phyloP scores from a whole-genome alignment of 2,329 filamentous ascomycete species.

The Gyromitra esculenta region DNA sequence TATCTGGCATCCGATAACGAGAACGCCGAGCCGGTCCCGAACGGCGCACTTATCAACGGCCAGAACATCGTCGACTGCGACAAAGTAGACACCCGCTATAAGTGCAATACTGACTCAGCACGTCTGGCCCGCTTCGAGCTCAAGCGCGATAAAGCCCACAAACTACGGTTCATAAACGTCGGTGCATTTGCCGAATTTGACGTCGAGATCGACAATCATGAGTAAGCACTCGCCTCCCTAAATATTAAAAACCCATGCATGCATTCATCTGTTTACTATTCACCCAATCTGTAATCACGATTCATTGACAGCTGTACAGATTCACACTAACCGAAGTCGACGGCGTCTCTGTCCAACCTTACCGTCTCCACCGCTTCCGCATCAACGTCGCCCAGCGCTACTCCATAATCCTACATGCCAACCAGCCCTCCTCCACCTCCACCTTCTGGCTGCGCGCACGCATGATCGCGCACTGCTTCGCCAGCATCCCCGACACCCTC shows the following conservation, averaged over 20 bases:
- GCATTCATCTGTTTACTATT: no score
- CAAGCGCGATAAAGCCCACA: slow-evolving; percentile 69
- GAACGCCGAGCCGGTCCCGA: slow-evolving; percentile 72
- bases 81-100: slow-evolving; percentile 44
- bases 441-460: slow-evolving; percentile 73
- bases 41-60: slow-evolving; percentile 73
- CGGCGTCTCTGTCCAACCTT: slow-evolving; percentile 72
- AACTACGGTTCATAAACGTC: slow-evolving; percentile 74
- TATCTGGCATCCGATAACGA: slow-evolving; percentile 68
- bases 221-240: slow-evolving; percentile 49
- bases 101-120: slow-evolving; percentile 44
- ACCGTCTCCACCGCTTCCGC: slow-evolving; percentile 70
- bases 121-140: slow-evolving; percentile 63
- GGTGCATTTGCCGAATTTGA: slow-evolving; percentile 78
- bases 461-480: slow-evolving; percentile 71
- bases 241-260: background rate
- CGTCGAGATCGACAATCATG: slow-evolving; percentile 74
- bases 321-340: slow-evolving; percentile 76
- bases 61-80: slow-evolving; percentile 54
- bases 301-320: slow-evolving; percentile 56
- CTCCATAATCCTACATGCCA: slow-evolving; percentile 71
- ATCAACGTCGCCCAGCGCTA: slow-evolving; percentile 77
- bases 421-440: slow-evolving; percentile 63
- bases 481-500: slow-evolving; percentile 61
- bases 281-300: no score